Evolutionary conservation across 345 rosid genomes (phyloP), one percentile per base, ranked within the genome.

Genomic region (Aquilaria yunnanensis): DNA sequence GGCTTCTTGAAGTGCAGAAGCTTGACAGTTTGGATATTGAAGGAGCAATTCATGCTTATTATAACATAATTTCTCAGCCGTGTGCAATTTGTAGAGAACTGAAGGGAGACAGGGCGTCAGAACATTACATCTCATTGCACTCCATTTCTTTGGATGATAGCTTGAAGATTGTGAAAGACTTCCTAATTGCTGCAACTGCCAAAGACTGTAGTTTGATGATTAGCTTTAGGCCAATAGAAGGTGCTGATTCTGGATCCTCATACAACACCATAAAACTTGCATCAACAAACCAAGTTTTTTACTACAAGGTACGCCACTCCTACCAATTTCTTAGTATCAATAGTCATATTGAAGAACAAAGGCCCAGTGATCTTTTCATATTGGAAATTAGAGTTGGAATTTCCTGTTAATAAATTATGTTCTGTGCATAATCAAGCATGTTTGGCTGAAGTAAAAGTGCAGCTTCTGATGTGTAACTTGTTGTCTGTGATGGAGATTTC

Each of bases 171-270:
- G 85, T 86, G 16, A 88, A 70, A 59, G 82, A 86, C 1, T 86
- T 76, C 78, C 52, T 91, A 72, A 67, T 80, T 59, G 81, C 97
- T 67, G 84, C 93, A 47, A 88, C 96, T 52, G 93, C 87, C 4
- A 91, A 88, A 69, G 97, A 91, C 63, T 86, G 91, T 65, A 88
- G 96, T 75, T 68, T 91, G 68, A 91, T 86, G 80, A 63, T 91
- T 58, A 78, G 85, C 77, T 86, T 88, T 67, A 81, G 70, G 58
- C 75, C 60, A 50, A 78, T 70, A 52, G 63, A 69, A 32, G 75
- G 45, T 2, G 67, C 33, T 31, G 78, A 57, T 58, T 70, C 73
- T 6, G 73, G 55, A 50, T 78, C 83, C 62, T 67, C 77, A 3
- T 72, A 65, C 64, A 67, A 72, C 54, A 66, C 54, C 48, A 64